Evolutionary conservation across 768 basidiomycete species (phyloP).

Genomic region (Lyophyllum decastes): DNA sequence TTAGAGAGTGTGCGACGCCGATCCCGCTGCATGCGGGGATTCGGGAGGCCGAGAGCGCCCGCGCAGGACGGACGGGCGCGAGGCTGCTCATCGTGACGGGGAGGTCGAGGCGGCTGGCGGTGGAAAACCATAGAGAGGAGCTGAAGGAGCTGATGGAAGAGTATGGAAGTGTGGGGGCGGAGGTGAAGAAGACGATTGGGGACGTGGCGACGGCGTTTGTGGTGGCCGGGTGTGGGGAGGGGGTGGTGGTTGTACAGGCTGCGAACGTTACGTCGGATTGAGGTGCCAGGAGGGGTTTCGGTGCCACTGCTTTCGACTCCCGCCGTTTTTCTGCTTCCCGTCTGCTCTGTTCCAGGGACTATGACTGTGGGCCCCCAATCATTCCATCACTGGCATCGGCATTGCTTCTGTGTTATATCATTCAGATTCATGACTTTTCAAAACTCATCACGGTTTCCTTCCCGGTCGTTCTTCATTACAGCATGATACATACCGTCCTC

Average conservation of each 20-base stretch:
- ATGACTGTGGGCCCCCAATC: too few relatives aligned
- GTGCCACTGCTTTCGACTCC: too few relatives aligned
- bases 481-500: too few relatives aligned
- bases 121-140: slow-evolving; percentile 73
- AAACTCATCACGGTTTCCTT: too few relatives aligned
- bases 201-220: slow-evolving; percentile 82
- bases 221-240: slow-evolving; percentile 55
- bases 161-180: slow-evolving; percentile 53
- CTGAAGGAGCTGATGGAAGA: slow-evolving; percentile 62
- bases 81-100: slow-evolving; percentile 69
- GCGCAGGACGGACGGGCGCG: slow-evolving; percentile 18
- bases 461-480: too few relatives aligned
- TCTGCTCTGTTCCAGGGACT: too few relatives aligned
- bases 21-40: slow-evolving; percentile 62
- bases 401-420: too few relatives aligned
- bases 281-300: background rate
- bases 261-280: slow-evolving; percentile 18
- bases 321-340: too few relatives aligned
- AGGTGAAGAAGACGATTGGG: slow-evolving; percentile 82
- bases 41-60: slow-evolving; percentile 37
- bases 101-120: slow-evolving; percentile 71
- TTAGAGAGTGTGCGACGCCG: slow-evolving; percentile 56
- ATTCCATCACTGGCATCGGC: too few relatives aligned
- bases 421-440: too few relatives aligned
- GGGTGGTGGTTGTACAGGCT: slow-evolving; percentile 72